phyloP scores from a whole-genome alignment of 2,329 filamentous ascomycete genomes.

The Pseudogymnoascus sp. region DNA sequence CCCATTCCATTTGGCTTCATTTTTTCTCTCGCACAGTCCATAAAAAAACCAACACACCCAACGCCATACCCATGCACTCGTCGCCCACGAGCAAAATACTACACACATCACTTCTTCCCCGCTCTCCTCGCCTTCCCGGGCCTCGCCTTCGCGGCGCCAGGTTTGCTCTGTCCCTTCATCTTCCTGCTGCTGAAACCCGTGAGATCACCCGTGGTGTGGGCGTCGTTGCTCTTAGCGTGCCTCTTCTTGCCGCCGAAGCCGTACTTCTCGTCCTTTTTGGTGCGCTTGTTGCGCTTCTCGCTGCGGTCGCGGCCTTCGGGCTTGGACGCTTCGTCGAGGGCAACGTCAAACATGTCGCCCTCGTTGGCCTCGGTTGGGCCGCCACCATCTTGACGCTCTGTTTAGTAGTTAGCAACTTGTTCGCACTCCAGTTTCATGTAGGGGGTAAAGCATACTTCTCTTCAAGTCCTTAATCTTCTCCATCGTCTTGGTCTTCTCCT shows the following conservation, averaged over 20 bases:
- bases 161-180: slow-evolving; percentile 58
- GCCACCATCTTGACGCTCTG: slow-evolving; percentile 74
- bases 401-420: slow-evolving; percentile 20
- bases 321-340: slow-evolving; percentile 51
- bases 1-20: neutral
- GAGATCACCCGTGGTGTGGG: slow-evolving; percentile 71
- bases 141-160: slow-evolving; percentile 30
- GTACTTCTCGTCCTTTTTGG: slow-evolving; percentile 91
- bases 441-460: slow-evolving; percentile 63
- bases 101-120: slow-evolving; percentile 20
- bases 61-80: slow-evolving; percentile 3
- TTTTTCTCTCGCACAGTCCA: neutral
- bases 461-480: slow-evolving; percentile 95
- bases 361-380: slow-evolving; percentile 56
- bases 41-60: neutral
- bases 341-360: slow-evolving; percentile 84
- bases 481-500: slow-evolving; percentile 84
- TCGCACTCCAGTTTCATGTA: neutral
- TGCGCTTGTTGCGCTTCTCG: slow-evolving; percentile 60
- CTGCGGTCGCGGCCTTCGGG: slow-evolving; percentile 32
- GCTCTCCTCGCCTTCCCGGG: slow-evolving; percentile 38
- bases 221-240: slow-evolving; percentile 83
- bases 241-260: slow-evolving; percentile 96
- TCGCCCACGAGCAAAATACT: neutral
- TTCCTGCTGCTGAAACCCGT: slow-evolving; percentile 71